These are phyloP conservation scores for Jamesozyma lodderae DNA, from an alignment of 805 yeast genomes.

Conservation along the genomic window DNA sequence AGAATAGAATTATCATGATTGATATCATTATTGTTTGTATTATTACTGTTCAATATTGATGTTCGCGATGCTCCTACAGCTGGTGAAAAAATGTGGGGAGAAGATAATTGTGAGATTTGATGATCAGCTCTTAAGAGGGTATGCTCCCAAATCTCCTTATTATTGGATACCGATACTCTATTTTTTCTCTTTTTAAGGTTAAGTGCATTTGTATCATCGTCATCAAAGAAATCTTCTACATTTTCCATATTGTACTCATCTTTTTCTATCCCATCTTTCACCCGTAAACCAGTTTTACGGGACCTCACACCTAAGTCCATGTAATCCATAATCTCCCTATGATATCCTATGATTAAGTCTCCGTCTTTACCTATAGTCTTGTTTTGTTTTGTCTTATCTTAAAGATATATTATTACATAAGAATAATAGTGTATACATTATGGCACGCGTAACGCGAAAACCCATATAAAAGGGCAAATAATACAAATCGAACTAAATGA, in stretches of 20 bases:
- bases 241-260: slow-evolving; percentile 20
- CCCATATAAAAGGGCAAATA: too few species aligned
- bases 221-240: slow-evolving; percentile 58
- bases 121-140: not conserved
- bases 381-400: not conserved
- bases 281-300: slow-evolving; percentile 49
- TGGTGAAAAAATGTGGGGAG: slow-evolving; percentile 11
- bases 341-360: not conserved
- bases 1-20: not conserved
- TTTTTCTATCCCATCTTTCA: slow-evolving; percentile 9
- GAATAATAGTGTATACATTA: not conserved
- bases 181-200: slow-evolving; percentile 11
- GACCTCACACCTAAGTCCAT: slow-evolving; percentile 49
- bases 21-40: not conserved
- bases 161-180: slow-evolving; percentile 15
- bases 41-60: not conserved
- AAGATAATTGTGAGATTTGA: slow-evolving; percentile 3
- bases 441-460: slow-evolving; percentile 1
- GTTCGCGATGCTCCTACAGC: not conserved
- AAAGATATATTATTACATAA: not conserved
- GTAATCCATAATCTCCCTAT: slow-evolving; percentile 29
- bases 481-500: too few species aligned
- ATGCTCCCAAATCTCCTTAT: not conserved
- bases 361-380: not conserved
- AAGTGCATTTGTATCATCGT: slow-evolving; percentile 31